Base-by-base conservation (phyloP, 1,284 basidiomycete genomes). In the Xerocomus nothofagi region DNA sequence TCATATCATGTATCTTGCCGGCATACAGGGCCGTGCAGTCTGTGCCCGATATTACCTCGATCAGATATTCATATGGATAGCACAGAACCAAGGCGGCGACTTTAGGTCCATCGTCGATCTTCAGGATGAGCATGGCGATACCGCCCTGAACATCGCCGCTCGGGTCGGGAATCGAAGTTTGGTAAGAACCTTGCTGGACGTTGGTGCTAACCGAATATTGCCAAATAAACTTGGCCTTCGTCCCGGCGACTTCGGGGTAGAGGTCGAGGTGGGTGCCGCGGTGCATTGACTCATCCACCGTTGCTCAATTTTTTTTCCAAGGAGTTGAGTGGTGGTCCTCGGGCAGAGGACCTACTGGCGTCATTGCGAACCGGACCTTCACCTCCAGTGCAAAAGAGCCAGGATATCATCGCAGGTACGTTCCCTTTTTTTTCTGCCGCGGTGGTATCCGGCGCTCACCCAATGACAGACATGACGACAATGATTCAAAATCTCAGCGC, bases 71-170 rank as follows among this genome's bases (percentile, higher is more conserved):
- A 81, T 88, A 58, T 90, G 85, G 83, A 82, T 93, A 59, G 88
- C 84, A 30, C 78, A 85, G 50, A 74, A 84, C 51, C 80, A 87
- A 58, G 78, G 77, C 11, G 84, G 84, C 2, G 85, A 88, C 49
- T 90, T 95, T 64, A 79, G 80, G 61, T 85, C 81, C 9, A 72
- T 98, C 33, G 83, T 99, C 14, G 93, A 99, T 70, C 76, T 97
- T 33, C 93, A 95, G 70, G 97, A 99, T 67, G 86, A 93, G 56
- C 88, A 98, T 67, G 97, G 97, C 1, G 97, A 99, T 66, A 98
- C 97, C 1, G 92, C 94, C 5, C 70, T 99, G 57, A 97, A 96
- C 70, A 92, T 98, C 57, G 93, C 95, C 12, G 95, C 97, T 0
- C 76, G 97, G 44, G 87, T 98, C 1, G 97, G 97, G 3, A 98